Conservation (phyloP, 2,329 filamentous ascomycete species). For the Ophiocordyceps unilateralis region DNA sequence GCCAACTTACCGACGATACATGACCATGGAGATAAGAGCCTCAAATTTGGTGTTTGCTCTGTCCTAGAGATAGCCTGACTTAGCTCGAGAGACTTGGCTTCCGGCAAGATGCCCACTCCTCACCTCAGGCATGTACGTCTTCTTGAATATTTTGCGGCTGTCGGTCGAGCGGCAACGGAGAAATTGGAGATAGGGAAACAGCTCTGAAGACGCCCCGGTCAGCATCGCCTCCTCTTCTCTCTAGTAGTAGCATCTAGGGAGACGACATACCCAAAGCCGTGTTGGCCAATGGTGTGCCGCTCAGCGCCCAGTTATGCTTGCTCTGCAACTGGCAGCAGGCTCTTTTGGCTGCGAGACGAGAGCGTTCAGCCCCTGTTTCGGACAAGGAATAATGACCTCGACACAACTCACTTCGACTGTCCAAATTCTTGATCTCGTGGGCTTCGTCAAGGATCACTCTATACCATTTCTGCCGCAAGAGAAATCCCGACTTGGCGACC, state of each 20-base stretch:
- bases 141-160: constrained; percentile 2
- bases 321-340: constrained; percentile 10
- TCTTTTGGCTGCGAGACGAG: constrained; percentile 3
- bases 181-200: constrained; percentile 18
- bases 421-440: constrained; percentile 35
- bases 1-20: constrained; percentile 11
- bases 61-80: constrained; percentile 1
- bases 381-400: constrained; percentile 4
- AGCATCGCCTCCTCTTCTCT: background rate
- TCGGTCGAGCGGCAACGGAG: constrained; percentile 8
- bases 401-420: constrained; percentile 15
- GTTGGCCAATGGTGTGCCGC: constrained; percentile 19
- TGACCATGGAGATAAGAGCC: constrained; percentile 6
- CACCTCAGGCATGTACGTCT: constrained; percentile 6
- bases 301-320: constrained; percentile 18
- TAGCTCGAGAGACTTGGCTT: background rate
- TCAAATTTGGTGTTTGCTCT: constrained; percentile 6
- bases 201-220: constrained; percentile 9
- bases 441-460: constrained; percentile 40
- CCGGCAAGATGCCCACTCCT: background rate
- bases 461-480: constrained; percentile 23
- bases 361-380: background rate
- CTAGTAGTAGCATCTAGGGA: constrained; percentile 1
- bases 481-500: constrained; percentile 19
- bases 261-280: constrained; percentile 9